Conservation (phyloP, 2,329 filamentous ascomycete species). For the Penicillium vulpinum region DNA sequence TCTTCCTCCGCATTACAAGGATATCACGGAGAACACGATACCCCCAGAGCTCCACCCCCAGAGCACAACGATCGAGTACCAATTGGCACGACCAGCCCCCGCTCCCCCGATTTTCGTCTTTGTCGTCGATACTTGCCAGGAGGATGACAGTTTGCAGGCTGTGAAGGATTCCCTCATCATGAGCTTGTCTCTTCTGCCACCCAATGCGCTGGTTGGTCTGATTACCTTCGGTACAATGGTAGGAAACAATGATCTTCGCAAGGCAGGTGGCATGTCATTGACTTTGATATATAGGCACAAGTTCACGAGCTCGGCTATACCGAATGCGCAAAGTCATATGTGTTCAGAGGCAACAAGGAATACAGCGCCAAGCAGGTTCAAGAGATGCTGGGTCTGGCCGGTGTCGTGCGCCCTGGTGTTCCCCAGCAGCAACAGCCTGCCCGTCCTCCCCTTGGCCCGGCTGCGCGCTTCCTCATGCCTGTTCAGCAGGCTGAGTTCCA, state of each 20-base stretch:
- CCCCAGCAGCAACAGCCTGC: constrained; percentile 61
- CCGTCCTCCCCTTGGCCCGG: constrained; percentile 73
- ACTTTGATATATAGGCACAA: constrained; percentile 64
- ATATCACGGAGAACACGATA: constrained; percentile 66
- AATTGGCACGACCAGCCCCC: constrained; percentile 61
- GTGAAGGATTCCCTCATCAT: constrained; percentile 67
- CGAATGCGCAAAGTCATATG: constrained; percentile 97
- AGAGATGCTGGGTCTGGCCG: constrained; percentile 87
- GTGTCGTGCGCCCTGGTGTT: constrained; percentile 70
- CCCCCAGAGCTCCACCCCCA: constrained; percentile 65
- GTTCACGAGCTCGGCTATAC: constrained; percentile 98
- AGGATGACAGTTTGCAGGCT: constrained; percentile 66
- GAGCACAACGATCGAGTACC: constrained; percentile 68
- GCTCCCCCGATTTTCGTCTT: constrained; percentile 68
- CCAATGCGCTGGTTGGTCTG: constrained; percentile 64
- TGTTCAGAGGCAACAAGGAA: constrained; percentile 97
- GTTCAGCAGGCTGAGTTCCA: constrained; percentile 97
- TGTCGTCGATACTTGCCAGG: constrained; percentile 69
- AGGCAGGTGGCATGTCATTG: constrained; percentile 8
- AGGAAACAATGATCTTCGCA: constrained; percentile 29
- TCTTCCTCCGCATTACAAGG: constrained; percentile 67
- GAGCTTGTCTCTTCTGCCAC: constrained; percentile 63
- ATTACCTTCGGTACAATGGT: constrained; percentile 86
- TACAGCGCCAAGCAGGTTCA: constrained; percentile 99
- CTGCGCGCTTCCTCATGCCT: constrained; percentile 86